phyloP scores from a whole-genome alignment of 2,329 filamentous ascomycete species.

The Aspergillus vadensis region DNA sequence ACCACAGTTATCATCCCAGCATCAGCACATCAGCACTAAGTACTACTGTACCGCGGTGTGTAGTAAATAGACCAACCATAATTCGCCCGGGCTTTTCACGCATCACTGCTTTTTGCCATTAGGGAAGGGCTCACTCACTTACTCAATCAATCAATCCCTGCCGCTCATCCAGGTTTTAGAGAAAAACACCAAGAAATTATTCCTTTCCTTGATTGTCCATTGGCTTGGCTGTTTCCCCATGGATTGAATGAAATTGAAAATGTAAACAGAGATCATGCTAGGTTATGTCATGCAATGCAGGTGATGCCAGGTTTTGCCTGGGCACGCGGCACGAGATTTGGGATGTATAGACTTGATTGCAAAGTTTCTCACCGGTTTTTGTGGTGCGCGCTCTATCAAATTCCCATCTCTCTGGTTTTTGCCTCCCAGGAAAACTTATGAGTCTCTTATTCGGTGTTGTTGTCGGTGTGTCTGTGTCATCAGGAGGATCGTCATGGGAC shows the following conservation, averaged over 20 bases:
- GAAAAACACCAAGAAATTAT: background rate
- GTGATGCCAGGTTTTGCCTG: constrained; percentile 20
- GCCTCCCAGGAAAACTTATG: background rate
- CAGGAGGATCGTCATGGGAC: constrained; percentile 3
- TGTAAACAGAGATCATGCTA: constrained; percentile 14
- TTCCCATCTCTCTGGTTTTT: background rate
- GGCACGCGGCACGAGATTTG: background rate
- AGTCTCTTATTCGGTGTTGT: background rate
- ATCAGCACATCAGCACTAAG: background rate
- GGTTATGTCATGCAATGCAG: constrained; percentile 19
- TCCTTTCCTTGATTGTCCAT: background rate
- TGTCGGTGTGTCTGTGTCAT: background rate
- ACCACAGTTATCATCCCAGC: background rate
- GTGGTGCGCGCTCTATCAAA: background rate
- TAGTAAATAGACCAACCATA: background rate
- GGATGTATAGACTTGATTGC: background rate
- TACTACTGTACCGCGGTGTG: background rate
- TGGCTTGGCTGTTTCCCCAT: background rate
- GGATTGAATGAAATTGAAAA: background rate
- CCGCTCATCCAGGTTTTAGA: background rate
- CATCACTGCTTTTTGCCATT: background rate
- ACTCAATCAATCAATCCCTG: background rate
- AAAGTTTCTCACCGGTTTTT: background rate
- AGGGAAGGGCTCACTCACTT: background rate
- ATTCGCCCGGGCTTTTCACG: background rate